phyloP scores from a whole-genome alignment of 177 flowering plant species.

The Vitis hybrid region DNA sequence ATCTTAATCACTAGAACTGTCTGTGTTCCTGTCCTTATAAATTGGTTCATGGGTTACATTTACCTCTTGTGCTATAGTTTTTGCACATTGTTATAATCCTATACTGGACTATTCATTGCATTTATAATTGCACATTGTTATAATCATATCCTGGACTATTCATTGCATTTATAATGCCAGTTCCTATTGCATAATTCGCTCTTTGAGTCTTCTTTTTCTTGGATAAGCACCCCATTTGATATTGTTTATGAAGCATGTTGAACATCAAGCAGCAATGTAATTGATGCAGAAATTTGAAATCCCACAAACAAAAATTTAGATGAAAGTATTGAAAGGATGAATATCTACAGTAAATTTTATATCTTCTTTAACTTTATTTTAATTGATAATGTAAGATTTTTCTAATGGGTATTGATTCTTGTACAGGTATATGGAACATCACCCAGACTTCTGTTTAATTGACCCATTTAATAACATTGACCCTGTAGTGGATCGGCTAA shows the following conservation, averaged over 20 bases:
- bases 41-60: too few species aligned
- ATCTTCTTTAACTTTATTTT: too few species aligned
- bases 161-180: not conserved
- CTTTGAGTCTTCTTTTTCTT: not conserved
- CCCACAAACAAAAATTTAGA: not conserved
- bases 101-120: not conserved
- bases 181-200: not conserved
- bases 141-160: not conserved
- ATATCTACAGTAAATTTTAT: not conserved
- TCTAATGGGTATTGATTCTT: slow-evolving; percentile 8
- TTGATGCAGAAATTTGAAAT: not conserved
- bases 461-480: slow-evolving; percentile 71
- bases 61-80: too few species aligned
- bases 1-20: too few species aligned
- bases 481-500: slow-evolving; percentile 76
- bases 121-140: not conserved
- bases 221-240: too few species aligned
- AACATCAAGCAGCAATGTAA: not conserved
- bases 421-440: slow-evolving; percentile 50
- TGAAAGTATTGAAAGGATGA: not conserved
- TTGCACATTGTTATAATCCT: too few species aligned
- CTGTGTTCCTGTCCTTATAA: too few species aligned
- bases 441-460: slow-evolving; percentile 52
- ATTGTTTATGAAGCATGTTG: not conserved
- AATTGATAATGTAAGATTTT: not conserved